Evolutionary conservation across 164 flowering plant species (phyloP).

Genomic region (Cinnamomum chago): DNA sequence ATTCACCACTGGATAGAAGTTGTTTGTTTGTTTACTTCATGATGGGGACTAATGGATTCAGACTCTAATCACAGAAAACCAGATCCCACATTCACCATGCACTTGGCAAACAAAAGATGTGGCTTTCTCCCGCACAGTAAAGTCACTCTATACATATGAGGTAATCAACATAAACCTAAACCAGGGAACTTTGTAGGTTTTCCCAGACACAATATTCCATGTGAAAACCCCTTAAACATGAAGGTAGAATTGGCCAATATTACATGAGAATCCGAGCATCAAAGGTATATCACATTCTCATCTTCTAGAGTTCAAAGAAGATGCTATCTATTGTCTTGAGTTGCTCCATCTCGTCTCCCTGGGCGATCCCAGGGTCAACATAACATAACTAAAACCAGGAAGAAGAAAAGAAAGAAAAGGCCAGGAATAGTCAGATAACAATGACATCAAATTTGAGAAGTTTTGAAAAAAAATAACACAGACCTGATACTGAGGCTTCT

Average conservation of each 20-base stretch:
- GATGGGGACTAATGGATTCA: too few relatives aligned
- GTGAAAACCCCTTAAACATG: too few relatives aligned
- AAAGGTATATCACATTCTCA: background rate
- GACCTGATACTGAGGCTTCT: conserved; percentile 88
- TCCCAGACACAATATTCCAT: too few relatives aligned
- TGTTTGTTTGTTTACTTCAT: too few relatives aligned
- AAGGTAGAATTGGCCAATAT: background rate
- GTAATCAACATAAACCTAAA: too few relatives aligned
- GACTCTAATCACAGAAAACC: too few relatives aligned
- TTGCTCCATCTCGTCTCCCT: conserved; percentile 55
- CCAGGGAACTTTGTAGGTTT: too few relatives aligned
- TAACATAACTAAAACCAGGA: conserved; percentile 56
- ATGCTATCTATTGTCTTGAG: conserved; percentile 62
- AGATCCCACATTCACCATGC: too few relatives aligned
- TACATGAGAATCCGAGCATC: background rate
- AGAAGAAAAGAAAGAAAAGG: background rate
- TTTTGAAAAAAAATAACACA: conserved; percentile 3
- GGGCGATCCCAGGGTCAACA: conserved; percentile 65
- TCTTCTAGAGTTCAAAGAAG: conserved; percentile 11
- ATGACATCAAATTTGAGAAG: background rate
- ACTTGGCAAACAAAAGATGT: too few relatives aligned
- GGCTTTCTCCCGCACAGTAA: too few relatives aligned
- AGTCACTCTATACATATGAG: too few relatives aligned
- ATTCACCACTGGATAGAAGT: too few relatives aligned
- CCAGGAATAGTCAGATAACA: background rate